Evolutionary conservation across 2,329 filamentous ascomycete genomes (phyloP).

Genomic region (Daldinia eschscholtzii): DNA sequence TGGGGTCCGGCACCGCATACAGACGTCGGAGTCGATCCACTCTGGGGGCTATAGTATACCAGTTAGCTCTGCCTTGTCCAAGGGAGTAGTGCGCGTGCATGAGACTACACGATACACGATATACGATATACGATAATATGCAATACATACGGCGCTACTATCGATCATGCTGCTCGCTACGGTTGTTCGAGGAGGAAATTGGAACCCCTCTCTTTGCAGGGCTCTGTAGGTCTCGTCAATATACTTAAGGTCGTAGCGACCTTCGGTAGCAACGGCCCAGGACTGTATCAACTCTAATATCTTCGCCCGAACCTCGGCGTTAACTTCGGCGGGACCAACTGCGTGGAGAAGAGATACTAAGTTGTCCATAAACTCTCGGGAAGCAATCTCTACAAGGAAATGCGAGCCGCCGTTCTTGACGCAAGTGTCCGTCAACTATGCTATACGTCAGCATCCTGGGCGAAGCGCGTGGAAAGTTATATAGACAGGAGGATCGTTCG

Average conservation of each 20-base stretch:
- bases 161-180: slow-evolving; percentile 98
- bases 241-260: slow-evolving; percentile 84
- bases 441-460: slow-evolving; percentile 7
- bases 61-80: slow-evolving; percentile 34
- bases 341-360: slow-evolving; percentile 89
- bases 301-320: slow-evolving; percentile 87
- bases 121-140: neutral
- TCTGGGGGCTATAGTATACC: slow-evolving; percentile 80
- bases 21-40: slow-evolving; percentile 98
- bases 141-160: slow-evolving; percentile 83
- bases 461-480: neutral
- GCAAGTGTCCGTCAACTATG: slow-evolving; percentile 92
- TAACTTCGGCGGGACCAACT: slow-evolving; percentile 78
- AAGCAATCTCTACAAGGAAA: slow-evolving; percentile 95
- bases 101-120: neutral
- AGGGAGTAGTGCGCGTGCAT: neutral
- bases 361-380: slow-evolving; percentile 98
- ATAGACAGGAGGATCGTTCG: slow-evolving; percentile 38
- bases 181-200: slow-evolving; percentile 87
- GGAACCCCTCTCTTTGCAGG: slow-evolving; percentile 86
- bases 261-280: slow-evolving; percentile 92
- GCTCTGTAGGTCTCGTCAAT: slow-evolving; percentile 88
- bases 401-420: slow-evolving; percentile 98
- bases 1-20: slow-evolving; percentile 94
- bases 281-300: slow-evolving; percentile 94